These are phyloP conservation scores for Ceratobasidium sp. DNA, from an alignment of 1,284 basidiomycete genomes.

Conservation along the genomic window DNA sequence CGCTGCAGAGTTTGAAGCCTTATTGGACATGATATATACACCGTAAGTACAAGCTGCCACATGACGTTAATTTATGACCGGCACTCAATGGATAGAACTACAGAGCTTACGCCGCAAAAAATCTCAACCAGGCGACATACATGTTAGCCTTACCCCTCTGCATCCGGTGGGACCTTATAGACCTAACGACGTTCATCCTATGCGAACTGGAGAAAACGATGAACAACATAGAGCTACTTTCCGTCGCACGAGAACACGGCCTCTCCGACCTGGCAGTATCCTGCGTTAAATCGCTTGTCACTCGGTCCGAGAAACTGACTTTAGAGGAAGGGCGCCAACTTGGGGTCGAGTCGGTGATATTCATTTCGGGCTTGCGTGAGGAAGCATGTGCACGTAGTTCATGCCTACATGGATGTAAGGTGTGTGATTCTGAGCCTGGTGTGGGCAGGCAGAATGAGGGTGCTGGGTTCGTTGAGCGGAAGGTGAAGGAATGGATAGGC, in stretches of 20 bases:
- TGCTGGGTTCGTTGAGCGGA: background rate
- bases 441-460: background rate
- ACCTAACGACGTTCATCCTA: background rate
- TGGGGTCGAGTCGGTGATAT: background rate
- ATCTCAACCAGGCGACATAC: background rate
- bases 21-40: constrained; percentile 13
- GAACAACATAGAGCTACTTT: background rate
- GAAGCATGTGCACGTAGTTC: background rate
- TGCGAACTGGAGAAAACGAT: background rate
- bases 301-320: background rate
- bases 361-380: constrained; percentile 13
- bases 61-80: background rate
- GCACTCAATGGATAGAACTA: too few species aligned
- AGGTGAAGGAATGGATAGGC: background rate
- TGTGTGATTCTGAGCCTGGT: background rate
- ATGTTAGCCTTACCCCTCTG: constrained; percentile 2
- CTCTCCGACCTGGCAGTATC: background rate
- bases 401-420: background rate
- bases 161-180: background rate
- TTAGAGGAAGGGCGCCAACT: background rate
- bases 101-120: background rate
- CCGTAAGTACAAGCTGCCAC: background rate
- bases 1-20: background rate
- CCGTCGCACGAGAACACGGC: background rate
- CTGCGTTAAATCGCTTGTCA: background rate